Evolutionary conservation across 2,329 filamentous ascomycete genomes (phyloP).

Genomic region (Colletotrichum magnum): DNA sequence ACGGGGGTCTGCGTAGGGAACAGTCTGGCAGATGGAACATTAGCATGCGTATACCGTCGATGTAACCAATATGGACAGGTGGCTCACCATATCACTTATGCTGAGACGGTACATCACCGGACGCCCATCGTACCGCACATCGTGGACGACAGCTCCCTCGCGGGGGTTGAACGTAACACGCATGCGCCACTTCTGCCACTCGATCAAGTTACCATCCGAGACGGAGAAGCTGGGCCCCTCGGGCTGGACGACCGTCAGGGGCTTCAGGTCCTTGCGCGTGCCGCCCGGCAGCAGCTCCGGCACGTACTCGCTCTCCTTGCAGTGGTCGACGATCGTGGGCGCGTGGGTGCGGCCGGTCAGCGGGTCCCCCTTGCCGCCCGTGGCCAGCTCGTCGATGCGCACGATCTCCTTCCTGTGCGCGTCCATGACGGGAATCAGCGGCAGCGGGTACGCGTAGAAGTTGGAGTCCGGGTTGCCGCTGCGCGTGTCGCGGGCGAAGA

Average conservation of each 20-base stretch:
- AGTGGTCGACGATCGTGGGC: slow-evolving; percentile 48
- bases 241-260: slow-evolving; percentile 72
- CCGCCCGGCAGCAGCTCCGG: slow-evolving; percentile 58
- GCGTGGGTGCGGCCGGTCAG: slow-evolving; percentile 40
- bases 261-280: slow-evolving; percentile 68
- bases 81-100: slow-evolving; percentile 67
- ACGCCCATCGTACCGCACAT: slow-evolving; percentile 70
- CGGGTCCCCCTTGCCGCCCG: slow-evolving; percentile 48
- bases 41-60: neutral
- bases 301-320: slow-evolving; percentile 54
- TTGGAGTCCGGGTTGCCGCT: slow-evolving; percentile 59
- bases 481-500: slow-evolving; percentile 49
- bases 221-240: slow-evolving; percentile 72
- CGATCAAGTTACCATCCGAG: slow-evolving; percentile 50
- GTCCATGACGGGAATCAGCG: slow-evolving; percentile 60
- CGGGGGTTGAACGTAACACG: slow-evolving; percentile 71
- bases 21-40: slow-evolving; percentile 8
- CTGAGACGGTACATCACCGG: slow-evolving; percentile 70
- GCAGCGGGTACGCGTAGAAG: slow-evolving; percentile 64
- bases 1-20: slow-evolving; percentile 39
- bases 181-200: slow-evolving; percentile 72
- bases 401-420: slow-evolving; percentile 48
- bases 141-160: slow-evolving; percentile 72
- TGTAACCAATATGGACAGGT: neutral
- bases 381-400: slow-evolving; percentile 52